Conservation (phyloP, 805 yeast genomes). For the Yarrowia osloensis region DNA sequence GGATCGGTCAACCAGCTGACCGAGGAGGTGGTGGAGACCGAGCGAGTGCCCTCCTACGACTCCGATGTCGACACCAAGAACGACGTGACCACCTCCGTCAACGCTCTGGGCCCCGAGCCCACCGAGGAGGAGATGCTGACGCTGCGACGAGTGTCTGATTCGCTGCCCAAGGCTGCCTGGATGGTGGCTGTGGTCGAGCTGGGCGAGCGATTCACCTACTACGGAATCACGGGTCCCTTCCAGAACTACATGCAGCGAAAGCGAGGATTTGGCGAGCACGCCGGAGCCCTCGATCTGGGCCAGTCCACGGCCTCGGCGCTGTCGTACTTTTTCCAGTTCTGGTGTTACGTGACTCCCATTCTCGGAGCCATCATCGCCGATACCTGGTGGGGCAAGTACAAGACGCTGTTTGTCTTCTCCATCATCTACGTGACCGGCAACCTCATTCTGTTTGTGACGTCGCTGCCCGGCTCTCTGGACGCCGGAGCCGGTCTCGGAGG, state of each 20-base stretch:
- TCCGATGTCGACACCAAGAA: constrained; percentile 8
- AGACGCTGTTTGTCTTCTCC: constrained; percentile 63
- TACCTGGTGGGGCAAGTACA: constrained; percentile 70
- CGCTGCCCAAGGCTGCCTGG: constrained; percentile 59
- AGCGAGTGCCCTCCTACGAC: background rate
- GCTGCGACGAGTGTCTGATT: constrained; percentile 55
- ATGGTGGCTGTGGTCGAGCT: constrained; percentile 71
- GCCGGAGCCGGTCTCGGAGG: constrained; percentile 63
- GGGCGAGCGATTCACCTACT: constrained; percentile 79
- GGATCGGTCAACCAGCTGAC: background rate
- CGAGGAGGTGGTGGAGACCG: background rate
- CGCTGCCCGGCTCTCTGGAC: constrained; percentile 59
- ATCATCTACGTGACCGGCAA: constrained; percentile 63
- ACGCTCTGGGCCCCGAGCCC: constrained; percentile 43
- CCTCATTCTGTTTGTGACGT: constrained; percentile 65
- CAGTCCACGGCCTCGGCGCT: constrained; percentile 68
- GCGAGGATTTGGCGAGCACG: constrained; percentile 37
- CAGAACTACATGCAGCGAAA: constrained; percentile 69
- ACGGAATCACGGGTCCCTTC: constrained; percentile 74
- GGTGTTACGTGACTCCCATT: constrained; percentile 79
- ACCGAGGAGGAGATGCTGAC: constrained; percentile 57
- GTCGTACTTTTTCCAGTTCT: constrained; percentile 73
- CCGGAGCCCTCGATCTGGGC: constrained; percentile 63
- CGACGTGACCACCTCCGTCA: constrained; percentile 4
- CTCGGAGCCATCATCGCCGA: constrained; percentile 77